phyloP scores from a whole-genome alignment of 495 filamentous ascomycete species.

The Staphylotrichum tortipilum region DNA sequence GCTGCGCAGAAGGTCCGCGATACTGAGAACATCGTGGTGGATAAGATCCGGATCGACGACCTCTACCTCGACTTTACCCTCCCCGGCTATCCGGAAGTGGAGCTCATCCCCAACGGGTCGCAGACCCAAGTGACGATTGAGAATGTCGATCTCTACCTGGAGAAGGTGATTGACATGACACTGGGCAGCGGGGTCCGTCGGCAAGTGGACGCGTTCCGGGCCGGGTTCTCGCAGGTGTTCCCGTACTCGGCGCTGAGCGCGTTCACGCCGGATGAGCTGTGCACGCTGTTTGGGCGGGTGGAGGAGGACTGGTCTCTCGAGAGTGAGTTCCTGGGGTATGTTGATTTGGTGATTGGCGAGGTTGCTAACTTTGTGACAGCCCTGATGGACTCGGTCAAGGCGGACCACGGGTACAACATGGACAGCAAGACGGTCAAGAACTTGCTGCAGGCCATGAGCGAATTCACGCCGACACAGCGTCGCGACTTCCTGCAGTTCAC shows the following conservation, averaged over 20 bases:
- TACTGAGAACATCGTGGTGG: constrained; percentile 57
- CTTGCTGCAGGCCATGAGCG: constrained; percentile 90
- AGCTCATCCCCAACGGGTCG: constrained; percentile 66
- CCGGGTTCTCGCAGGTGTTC: constrained; percentile 93
- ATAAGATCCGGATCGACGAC: constrained; percentile 74
- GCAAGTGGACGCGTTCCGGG: constrained; percentile 85
- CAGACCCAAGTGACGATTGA: constrained; percentile 72
- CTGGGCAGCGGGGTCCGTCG: constrained; percentile 76
- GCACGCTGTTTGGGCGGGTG: constrained; percentile 86
- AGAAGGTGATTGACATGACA: constrained; percentile 86
- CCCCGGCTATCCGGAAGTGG: constrained; percentile 85
- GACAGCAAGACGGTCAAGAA: constrained; percentile 96
- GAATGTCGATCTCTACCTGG: constrained; percentile 80
- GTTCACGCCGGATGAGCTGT: constrained; percentile 94
- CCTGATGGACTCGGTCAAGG: constrained; percentile 96
- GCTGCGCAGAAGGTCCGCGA: constrained; percentile 61
- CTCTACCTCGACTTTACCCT: constrained; percentile 88
- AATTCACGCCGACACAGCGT: constrained; percentile 62
- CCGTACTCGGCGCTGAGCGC: constrained; percentile 85
- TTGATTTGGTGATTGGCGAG: too few species aligned
- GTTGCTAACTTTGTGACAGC: too few species aligned
- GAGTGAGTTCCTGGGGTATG: too few species aligned
- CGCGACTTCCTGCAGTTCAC: constrained; percentile 97
- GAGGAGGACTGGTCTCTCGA: constrained; percentile 98
- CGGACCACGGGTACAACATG: constrained; percentile 99